phyloP scores from a whole-genome alignment of 2,329 filamentous ascomycete genomes.

The Alternaria arborescens region DNA sequence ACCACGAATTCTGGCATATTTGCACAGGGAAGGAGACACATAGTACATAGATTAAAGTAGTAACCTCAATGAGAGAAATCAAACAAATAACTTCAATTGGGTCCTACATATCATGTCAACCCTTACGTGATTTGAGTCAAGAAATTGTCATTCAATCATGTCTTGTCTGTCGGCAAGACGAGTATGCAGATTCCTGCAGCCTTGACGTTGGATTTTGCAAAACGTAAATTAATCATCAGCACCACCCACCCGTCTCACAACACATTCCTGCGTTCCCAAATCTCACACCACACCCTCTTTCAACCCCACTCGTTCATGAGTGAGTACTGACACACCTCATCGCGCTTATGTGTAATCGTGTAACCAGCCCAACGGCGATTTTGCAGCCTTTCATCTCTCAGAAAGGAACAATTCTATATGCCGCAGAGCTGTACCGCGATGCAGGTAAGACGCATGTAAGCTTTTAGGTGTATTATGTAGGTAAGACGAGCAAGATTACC shows the following conservation, averaged over 20 bases:
- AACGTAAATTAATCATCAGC: too few relatives aligned
- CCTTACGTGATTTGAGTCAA: too few relatives aligned
- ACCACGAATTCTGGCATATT: neutral
- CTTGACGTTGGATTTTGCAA: too few relatives aligned
- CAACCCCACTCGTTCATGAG: neutral
- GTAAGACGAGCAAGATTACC: neutral
- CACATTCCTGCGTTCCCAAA: neutral
- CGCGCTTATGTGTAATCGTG: neutral
- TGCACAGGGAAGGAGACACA: neutral
- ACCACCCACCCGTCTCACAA: too few relatives aligned
- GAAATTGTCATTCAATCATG: neutral
- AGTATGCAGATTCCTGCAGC: neutral
- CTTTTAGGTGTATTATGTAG: neutral
- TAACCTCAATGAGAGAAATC: neutral
- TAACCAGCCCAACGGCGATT: neutral
- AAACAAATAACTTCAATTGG: neutral
- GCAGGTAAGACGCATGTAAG: conserved; percentile 1
- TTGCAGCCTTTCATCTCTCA: neutral
- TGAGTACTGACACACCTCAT: neutral
- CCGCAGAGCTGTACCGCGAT: neutral
- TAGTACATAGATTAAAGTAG: conserved; percentile 2
- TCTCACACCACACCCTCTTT: neutral
- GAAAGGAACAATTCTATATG: neutral
- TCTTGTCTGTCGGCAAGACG: neutral
- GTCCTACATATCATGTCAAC: neutral